phyloP scores from a whole-genome alignment of 441 rosid species.

The Melastoma candidum region DNA sequence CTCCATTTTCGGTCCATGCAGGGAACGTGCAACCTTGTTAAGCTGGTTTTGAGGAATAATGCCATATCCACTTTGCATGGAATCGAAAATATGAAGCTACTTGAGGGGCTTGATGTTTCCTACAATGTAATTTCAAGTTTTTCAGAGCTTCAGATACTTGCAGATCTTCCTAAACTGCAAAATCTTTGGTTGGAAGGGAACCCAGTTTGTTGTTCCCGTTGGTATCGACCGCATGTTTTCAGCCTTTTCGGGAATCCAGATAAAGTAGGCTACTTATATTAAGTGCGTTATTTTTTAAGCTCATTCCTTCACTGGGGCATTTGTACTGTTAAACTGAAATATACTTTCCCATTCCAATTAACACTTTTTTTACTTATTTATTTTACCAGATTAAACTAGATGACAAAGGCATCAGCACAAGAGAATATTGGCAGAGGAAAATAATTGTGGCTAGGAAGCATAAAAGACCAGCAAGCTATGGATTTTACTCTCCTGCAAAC shows the following conservation, averaged over 20 bases:
- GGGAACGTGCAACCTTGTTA: slow-evolving; percentile 66
- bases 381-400: slow-evolving; percentile 66
- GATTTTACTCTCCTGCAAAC: slow-evolving; percentile 77
- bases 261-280: slow-evolving; percentile 34
- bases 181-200: slow-evolving; percentile 97
- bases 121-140: slow-evolving; percentile 83
- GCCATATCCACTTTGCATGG: slow-evolving; percentile 75
- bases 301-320: slow-evolving; percentile 2
- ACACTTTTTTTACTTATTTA: slow-evolving; percentile 13
- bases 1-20: slow-evolving; percentile 43
- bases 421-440: slow-evolving; percentile 86
- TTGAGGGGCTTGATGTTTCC: slow-evolving; percentile 90
- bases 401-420: slow-evolving; percentile 55
- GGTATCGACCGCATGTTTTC: slow-evolving; percentile 90
- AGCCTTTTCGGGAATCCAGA: slow-evolving; percentile 58
- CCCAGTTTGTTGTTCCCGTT: slow-evolving; percentile 77
- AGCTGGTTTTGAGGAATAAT: slow-evolving; percentile 92
- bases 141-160: slow-evolving; percentile 73
- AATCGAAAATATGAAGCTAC: slow-evolving; percentile 88
- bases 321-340: not conserved
- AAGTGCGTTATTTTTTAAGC: slow-evolving; percentile 2
- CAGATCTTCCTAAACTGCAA: slow-evolving; percentile 40
- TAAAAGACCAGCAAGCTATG: slow-evolving; percentile 73
- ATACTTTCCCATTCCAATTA: slow-evolving; percentile 1
- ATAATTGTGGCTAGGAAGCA: slow-evolving; percentile 80